Evolutionary conservation across 176 grass and related monocot genomes (phyloP).

Genomic region (Hsuehochloa calcarea): DNA sequence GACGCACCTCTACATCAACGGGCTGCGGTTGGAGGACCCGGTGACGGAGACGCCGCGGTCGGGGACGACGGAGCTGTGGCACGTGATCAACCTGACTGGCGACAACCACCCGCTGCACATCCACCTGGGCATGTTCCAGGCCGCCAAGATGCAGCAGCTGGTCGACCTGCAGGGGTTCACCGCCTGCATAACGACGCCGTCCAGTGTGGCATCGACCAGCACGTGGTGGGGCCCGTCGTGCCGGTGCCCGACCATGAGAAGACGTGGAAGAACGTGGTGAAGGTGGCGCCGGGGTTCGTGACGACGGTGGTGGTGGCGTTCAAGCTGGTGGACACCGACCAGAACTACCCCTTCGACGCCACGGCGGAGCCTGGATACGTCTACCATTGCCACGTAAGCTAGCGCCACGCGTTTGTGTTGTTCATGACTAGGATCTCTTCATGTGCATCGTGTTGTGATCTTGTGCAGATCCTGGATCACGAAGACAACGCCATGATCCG

Average conservation of each 20-base stretch:
- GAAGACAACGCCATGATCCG: conserved; percentile 86
- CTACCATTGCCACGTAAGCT: conserved; percentile 77
- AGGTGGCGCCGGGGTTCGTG: conserved; percentile 44
- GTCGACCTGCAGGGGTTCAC: conserved; percentile 39
- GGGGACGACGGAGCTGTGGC: conserved; percentile 67
- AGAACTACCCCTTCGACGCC: conserved; percentile 45
- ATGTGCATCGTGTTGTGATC: background rate
- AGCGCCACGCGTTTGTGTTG: background rate
- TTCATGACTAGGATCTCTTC: background rate
- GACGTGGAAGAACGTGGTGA: conserved; percentile 81
- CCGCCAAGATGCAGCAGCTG: conserved; percentile 38
- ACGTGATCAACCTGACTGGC: conserved; percentile 71
- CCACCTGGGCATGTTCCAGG: conserved; percentile 56
- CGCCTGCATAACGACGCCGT: conserved; percentile 65
- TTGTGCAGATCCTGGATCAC: conserved; percentile 70
- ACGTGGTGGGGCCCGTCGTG: conserved; percentile 12
- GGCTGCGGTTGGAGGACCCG: conserved; percentile 42
- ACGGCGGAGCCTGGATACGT: conserved; percentile 71
- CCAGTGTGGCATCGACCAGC: conserved; percentile 29
- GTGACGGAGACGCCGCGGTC: conserved; percentile 61
- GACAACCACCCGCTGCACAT: conserved; percentile 77
- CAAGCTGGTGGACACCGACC: conserved; percentile 39
- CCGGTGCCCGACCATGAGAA: conserved; percentile 52
- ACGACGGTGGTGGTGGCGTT: conserved; percentile 54
- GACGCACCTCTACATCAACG: conserved; percentile 73